phyloP scores from a whole-genome alignment of 2,329 filamentous ascomycete genomes.

The Paraphoma sp. region DNA sequence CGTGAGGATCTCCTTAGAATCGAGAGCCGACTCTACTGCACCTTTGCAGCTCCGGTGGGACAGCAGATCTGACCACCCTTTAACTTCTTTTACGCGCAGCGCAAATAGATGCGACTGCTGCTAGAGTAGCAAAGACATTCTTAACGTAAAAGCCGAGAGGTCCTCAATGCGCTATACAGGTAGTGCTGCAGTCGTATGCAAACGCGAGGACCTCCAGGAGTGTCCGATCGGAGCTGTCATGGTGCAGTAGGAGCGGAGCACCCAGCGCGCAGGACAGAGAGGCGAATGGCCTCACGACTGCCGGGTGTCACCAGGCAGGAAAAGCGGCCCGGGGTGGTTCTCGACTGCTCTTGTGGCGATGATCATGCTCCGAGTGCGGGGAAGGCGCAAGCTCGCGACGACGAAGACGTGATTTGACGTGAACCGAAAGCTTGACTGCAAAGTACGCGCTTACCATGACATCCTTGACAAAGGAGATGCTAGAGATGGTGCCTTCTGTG shows the following conservation, averaged over 20 bases:
- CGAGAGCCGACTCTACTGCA: slow-evolving; percentile 21
- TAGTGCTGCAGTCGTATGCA: too few species aligned
- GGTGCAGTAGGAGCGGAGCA: slow-evolving; percentile 16
- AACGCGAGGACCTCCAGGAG: too few species aligned
- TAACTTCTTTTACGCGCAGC: too few species aligned
- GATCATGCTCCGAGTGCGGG: slow-evolving; percentile 40
- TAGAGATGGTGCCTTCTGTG: slow-evolving; percentile 80
- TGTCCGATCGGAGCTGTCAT: too few species aligned
- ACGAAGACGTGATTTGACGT: slow-evolving; percentile 11
- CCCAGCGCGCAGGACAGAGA: slow-evolving; percentile 21
- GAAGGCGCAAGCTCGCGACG: slow-evolving; percentile 31
- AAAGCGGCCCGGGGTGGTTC: slow-evolving; percentile 25
- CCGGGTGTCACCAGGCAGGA: slow-evolving; percentile 27
- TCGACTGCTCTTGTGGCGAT: slow-evolving; percentile 31
- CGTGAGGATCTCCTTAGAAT: slow-evolving; percentile 20
- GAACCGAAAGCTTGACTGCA: slow-evolving; percentile 16
- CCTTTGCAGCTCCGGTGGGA: too few species aligned
- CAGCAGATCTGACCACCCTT: too few species aligned
- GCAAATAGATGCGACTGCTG: too few species aligned
- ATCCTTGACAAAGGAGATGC: slow-evolving; percentile 84
- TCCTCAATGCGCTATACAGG: too few species aligned
- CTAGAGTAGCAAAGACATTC: too few species aligned
- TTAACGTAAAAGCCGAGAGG: too few species aligned
- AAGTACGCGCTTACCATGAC: slow-evolving; percentile 69
- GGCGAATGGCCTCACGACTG: slow-evolving; percentile 36